These are phyloP conservation scores for Crucihimalaya himalaica DNA, from an alignment of 345 rosid species.

Conservation along the genomic window DNA sequence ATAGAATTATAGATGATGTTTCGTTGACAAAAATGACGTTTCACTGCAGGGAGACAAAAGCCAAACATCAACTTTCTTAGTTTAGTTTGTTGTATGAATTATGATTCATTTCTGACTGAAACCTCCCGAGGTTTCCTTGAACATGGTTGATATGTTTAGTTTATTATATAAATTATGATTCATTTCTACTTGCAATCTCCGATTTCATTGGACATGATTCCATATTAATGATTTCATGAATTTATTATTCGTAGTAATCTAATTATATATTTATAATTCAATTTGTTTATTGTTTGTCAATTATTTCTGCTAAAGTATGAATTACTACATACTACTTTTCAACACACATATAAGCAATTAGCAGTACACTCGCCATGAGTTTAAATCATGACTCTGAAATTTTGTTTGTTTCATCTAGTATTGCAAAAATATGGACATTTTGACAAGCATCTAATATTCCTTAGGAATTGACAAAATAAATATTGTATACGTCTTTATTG, in stretches of 20 bases:
- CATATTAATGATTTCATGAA: not conserved
- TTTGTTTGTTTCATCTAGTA: not conserved
- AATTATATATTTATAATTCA: not conserved
- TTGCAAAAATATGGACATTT: not conserved
- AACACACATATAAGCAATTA: not conserved
- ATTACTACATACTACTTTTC: not conserved
- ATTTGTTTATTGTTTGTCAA: not conserved
- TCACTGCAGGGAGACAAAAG: conserved; percentile 1
- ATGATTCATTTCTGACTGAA: not conserved
- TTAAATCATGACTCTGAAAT: no score
- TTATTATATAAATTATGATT: not conserved
- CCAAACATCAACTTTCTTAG: conserved; percentile 13
- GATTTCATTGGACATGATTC: not conserved
- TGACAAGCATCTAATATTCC: not conserved
- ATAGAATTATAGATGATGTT: not conserved
- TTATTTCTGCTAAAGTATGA: not conserved
- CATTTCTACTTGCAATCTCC: not conserved
- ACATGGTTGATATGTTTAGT: not conserved
- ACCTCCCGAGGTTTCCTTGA: not conserved
- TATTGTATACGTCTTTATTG: not conserved
- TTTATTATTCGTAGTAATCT: not conserved
- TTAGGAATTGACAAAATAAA: not conserved
- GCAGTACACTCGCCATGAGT: no score
- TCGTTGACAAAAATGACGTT: not conserved
- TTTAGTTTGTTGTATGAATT: conserved; percentile 4